phyloP scores from a whole-genome alignment of 352 stramenopile genomes.

The Aphanomyces invadans region DNA sequence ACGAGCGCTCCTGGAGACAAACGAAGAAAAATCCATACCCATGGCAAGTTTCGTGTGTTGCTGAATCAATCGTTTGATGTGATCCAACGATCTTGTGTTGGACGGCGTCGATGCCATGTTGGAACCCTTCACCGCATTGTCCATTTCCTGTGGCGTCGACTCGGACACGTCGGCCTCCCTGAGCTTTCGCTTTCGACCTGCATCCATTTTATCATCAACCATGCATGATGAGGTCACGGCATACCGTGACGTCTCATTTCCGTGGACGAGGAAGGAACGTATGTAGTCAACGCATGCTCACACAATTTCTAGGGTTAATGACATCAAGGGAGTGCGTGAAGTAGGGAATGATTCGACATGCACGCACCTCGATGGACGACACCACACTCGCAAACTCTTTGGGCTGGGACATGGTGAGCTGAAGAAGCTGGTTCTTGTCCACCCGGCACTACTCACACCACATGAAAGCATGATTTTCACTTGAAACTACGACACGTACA shows the following conservation, averaged over 20 bases:
- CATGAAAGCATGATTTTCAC: background rate
- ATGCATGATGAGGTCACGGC: background rate
- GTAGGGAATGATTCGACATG: background rate
- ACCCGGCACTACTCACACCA: constrained; percentile 10
- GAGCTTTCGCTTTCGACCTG: constrained; percentile 2
- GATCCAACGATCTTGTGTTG: constrained; percentile 17
- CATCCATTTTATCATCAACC: background rate
- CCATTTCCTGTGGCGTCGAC: background rate
- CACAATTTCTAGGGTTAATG: background rate
- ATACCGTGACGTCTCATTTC: no score
- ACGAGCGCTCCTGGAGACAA: no score
- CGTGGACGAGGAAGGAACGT: no score
- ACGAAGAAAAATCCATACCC: background rate
- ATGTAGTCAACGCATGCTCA: background rate
- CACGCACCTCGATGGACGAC: constrained; percentile 24
- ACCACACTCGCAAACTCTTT: constrained; percentile 25
- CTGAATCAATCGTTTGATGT: constrained; percentile 24
- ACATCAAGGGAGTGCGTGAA: no score
- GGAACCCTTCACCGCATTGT: background rate
- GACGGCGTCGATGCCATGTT: background rate
- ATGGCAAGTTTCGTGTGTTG: background rate
- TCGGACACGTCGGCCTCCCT: background rate
- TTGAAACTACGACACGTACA: background rate
- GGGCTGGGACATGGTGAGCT: constrained; percentile 15
- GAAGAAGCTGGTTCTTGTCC: constrained; percentile 12